Evolutionary conservation across 768 basidiomycete species (phyloP), one percentile per base, ranked within the genome.

Genomic region (Pisolithus microcarpus): DNA sequence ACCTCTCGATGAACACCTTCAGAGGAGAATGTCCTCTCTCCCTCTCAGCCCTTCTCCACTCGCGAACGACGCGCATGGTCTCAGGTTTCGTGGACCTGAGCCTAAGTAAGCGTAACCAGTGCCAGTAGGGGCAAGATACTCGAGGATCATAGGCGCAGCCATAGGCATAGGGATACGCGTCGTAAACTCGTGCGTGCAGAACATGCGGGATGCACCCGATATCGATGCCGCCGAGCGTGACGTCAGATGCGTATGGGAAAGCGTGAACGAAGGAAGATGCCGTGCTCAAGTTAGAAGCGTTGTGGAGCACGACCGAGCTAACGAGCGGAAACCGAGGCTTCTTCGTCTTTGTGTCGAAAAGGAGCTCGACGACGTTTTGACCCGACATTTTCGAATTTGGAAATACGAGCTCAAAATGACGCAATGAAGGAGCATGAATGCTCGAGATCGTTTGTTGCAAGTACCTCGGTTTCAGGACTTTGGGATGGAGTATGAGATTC

Each of bases 391-490:
- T 61, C 2, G 64, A 64, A 42, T 67, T 65, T 8, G 65, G 66
- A 28, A 67, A 65, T 37, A 68, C 56, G 8, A 65, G 66, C 34
- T 65, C 66, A 23, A 65, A 65, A 18, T 66, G 66, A 37, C 62
- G 66, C 7, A 65, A 56, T 9, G 54, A 57, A 2, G 66, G 65
- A 0, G 64, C 66, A 11, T 57, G 56, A 19, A 65, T 58, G 26
- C 61, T 58, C 4, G 66, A 58, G 21, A 65, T 53, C 16, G 62
- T 61, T 23, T 65, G 58, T 47, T 65, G 65, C 49, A 67, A 52
- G 50, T 62, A 67, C 23, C 64, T 64, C 8, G 66, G 66, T 37
- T 67, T 67, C 43, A 65, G 39, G 28, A 63, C 58, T 11, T 62
- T 57, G 0, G 65, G 65, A 31, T 66, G 66, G 24, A 65, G 53